Conservation (phyloP, 768 basidiomycete genomes). For the Boletellus emodensis region DNA sequence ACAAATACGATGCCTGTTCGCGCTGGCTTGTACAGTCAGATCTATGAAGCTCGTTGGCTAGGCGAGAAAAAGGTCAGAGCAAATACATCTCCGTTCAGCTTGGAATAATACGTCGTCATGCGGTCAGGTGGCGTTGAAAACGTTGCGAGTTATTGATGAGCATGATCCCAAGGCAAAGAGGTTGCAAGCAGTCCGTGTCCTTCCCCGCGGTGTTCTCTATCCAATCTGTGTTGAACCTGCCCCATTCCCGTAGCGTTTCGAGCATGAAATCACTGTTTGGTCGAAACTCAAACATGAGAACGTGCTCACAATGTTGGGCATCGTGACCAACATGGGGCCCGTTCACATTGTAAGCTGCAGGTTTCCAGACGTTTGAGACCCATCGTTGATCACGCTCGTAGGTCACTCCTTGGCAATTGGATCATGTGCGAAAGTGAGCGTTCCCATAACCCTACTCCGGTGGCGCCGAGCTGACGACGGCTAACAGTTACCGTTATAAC, state of each 20-base stretch:
- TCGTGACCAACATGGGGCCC: slow-evolving; percentile 51
- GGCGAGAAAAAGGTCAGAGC: slow-evolving; percentile 44
- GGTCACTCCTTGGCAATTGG: slow-evolving; percentile 63
- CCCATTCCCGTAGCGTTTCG: slow-evolving; percentile 42
- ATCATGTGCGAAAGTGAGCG: slow-evolving; percentile 50
- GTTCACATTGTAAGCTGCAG: slow-evolving; percentile 42
- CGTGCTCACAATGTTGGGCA: slow-evolving; percentile 46
- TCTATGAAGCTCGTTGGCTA: slow-evolving; percentile 54
- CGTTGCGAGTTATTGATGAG: slow-evolving; percentile 44
- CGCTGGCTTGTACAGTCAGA: slow-evolving; percentile 52
- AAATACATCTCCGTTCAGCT: background rate
- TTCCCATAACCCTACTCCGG: background rate
- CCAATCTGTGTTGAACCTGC: background rate
- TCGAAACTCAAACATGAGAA: slow-evolving; percentile 47
- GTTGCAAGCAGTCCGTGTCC: slow-evolving; percentile 30
- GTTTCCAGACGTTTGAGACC: background rate
- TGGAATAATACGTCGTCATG: background rate
- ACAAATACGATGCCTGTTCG: slow-evolving; percentile 36
- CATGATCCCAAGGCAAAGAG: slow-evolving; percentile 41
- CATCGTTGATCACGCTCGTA: slow-evolving; percentile 16
- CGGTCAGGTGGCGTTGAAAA: slow-evolving; percentile 54
- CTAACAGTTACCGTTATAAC: slow-evolving; percentile 38
- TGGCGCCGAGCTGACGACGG: background rate
- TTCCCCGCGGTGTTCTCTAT: background rate
- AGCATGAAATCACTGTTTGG: slow-evolving; percentile 56